These are phyloP conservation scores for Podochytrium sp. DNA, from an alignment of 192 early-diverging fungal species.

Conservation along the genomic window DNA sequence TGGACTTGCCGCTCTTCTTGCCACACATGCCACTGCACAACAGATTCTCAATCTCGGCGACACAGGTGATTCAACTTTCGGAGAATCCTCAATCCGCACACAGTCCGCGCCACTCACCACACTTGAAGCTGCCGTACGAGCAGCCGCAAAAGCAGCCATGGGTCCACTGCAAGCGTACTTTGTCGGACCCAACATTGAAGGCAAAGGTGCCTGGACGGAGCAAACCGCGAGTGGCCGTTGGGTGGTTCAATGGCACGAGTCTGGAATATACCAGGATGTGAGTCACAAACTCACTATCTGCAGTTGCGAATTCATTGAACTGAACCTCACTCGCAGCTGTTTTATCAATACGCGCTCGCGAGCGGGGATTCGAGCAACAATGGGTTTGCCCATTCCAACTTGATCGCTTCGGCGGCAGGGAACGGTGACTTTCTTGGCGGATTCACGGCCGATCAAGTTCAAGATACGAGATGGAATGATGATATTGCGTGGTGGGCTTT, in stretches of 20 bases:
- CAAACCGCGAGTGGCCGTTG: not conserved
- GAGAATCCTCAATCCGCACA: too few relatives aligned
- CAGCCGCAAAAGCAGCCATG: not conserved
- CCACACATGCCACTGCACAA: too few relatives aligned
- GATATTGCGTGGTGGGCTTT: conserved; percentile 52
- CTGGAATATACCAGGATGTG: not conserved
- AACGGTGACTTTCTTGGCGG: conserved; percentile 23
- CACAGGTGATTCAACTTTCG: too few relatives aligned
- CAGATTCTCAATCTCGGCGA: too few relatives aligned
- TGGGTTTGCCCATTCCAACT: not conserved
- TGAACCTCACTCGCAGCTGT: not conserved
- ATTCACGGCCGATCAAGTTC: not conserved
- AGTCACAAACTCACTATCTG: not conserved
- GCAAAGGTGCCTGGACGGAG: not conserved
- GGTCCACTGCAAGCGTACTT: not conserved
- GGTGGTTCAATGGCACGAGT: conserved; percentile 9
- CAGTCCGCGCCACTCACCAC: too few relatives aligned
- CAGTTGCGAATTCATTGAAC: not conserved
- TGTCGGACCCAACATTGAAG: not conserved
- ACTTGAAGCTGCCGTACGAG: not conserved
- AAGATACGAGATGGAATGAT: conserved; percentile 23
- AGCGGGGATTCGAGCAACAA: not conserved
- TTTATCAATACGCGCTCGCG: not conserved
- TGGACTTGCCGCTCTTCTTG: too few relatives aligned
- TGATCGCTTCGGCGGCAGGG: not conserved